phyloP scores from a whole-genome alignment of 495 filamentous ascomycete species.

The Xylaria flabelliformis region DNA sequence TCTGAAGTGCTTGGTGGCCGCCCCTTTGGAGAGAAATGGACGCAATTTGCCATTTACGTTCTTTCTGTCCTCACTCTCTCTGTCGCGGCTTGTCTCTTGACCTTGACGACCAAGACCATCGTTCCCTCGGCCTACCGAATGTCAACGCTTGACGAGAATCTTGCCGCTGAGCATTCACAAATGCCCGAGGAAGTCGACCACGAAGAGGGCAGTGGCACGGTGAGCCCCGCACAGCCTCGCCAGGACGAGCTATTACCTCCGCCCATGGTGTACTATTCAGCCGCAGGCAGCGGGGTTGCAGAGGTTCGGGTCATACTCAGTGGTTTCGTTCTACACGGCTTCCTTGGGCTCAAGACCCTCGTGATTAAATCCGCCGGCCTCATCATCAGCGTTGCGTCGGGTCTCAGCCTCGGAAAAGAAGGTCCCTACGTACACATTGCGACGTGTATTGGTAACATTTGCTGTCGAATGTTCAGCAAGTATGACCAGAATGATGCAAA shows the following conservation, averaged over 20 bases:
- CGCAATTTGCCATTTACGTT: slow-evolving; percentile 80
- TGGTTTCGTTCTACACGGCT: slow-evolving; percentile 96
- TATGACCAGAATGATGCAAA: slow-evolving; percentile 92
- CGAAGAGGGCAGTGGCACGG: slow-evolving; percentile 40
- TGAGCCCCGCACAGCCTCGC: slow-evolving; percentile 45
- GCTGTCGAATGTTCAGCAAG: slow-evolving; percentile 88
- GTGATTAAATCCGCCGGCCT: slow-evolving; percentile 84
- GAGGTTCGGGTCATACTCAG: slow-evolving; percentile 98
- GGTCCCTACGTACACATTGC: slow-evolving; percentile 98
- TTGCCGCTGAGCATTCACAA: slow-evolving; percentile 53
- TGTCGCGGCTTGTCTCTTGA: slow-evolving; percentile 76
- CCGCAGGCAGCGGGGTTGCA: slow-evolving; percentile 94
- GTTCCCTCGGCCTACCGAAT: slow-evolving; percentile 87
- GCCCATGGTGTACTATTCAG: slow-evolving; percentile 93
- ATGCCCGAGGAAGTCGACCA: slow-evolving; percentile 48
- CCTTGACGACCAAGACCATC: slow-evolving; percentile 85
- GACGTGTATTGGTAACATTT: slow-evolving; percentile 94
- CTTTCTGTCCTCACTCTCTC: slow-evolving; percentile 73
- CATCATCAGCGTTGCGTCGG: slow-evolving; percentile 88
- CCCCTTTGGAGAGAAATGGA: slow-evolving; percentile 62
- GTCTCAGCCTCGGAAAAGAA: slow-evolving; percentile 93
- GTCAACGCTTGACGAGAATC: slow-evolving; percentile 83
- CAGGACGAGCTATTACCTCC: slow-evolving; percentile 46
- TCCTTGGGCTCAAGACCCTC: slow-evolving; percentile 87
- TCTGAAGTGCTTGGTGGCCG: slow-evolving; percentile 65